phyloP scores from a whole-genome alignment of 192 early-diverging fungal genomes.

The Backusella westeae region DNA sequence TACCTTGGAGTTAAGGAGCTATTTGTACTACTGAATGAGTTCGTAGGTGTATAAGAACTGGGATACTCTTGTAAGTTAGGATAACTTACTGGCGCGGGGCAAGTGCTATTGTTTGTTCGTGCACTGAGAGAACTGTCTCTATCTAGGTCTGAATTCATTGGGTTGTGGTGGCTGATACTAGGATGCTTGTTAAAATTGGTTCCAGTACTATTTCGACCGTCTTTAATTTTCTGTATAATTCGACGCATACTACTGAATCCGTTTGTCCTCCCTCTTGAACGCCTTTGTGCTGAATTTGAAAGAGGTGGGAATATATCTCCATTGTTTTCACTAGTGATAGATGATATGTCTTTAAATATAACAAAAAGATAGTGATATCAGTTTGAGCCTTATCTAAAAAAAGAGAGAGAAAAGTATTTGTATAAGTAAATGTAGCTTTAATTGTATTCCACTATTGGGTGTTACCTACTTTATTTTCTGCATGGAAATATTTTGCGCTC shows the following conservation, averaged over 20 bases:
- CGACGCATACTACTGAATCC: constrained; percentile 1
- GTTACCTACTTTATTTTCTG: not conserved
- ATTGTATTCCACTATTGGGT: not conserved
- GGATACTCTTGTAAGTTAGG: not conserved
- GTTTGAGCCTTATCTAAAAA: constrained; percentile 15
- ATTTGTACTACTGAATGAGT: not conserved
- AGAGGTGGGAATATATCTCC: not conserved
- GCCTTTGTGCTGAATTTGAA: not conserved
- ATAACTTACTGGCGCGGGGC: not conserved
- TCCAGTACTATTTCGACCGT: not conserved
- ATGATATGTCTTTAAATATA: not conserved
- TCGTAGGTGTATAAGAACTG: not conserved
- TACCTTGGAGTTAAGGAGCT: not conserved
- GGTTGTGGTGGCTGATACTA: not conserved
- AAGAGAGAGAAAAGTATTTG: not conserved
- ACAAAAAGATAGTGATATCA: not conserved
- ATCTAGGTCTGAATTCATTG: not conserved
- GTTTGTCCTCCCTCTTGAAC: not conserved
- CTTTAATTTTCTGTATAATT: not conserved
- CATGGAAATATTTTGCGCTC: constrained; percentile 14
- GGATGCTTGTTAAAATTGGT: not conserved
- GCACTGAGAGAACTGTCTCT: not conserved
- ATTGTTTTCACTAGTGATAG: not conserved
- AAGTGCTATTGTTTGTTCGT: not conserved
- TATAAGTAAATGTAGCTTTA: not conserved